Evolutionary conservation across 768 basidiomycete genomes (phyloP).

Genomic region (Collybiopsis luxurians): DNA sequence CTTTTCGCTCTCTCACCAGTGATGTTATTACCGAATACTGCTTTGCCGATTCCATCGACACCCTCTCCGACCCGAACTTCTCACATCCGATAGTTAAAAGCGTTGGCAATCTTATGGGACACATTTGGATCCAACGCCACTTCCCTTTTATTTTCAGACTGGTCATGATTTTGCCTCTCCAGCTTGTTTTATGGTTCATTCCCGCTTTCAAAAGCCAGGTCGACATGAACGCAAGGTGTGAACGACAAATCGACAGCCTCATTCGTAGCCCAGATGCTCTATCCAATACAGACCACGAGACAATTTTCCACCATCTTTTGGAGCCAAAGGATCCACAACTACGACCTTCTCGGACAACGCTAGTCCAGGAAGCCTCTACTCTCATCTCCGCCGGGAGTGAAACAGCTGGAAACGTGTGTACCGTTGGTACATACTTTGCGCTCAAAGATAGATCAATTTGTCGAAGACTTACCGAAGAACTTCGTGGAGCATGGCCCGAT

Average conservation of each 20-base stretch:
- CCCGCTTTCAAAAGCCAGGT: background rate
- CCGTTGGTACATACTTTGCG: slow-evolving; percentile 23
- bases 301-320: slow-evolving; percentile 6
- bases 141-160: background rate
- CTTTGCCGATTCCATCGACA: too few relatives aligned
- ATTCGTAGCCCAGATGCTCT: background rate
- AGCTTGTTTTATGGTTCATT: background rate
- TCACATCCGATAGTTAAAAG: slow-evolving; percentile 8
- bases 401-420: slow-evolving; percentile 26
- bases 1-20: too few relatives aligned
- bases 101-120: background rate
- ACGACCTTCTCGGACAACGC: background rate
- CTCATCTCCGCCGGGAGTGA: slow-evolving; percentile 17
- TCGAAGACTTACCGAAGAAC: slow-evolving; percentile 22
- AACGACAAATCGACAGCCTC: slow-evolving; percentile 2
- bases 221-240: background rate
- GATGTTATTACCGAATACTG: too few relatives aligned
- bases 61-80: background rate
- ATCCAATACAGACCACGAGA: slow-evolving; percentile 6
- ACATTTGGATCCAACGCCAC: slow-evolving; percentile 1
- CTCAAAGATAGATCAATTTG: slow-evolving; percentile 19
- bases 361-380: slow-evolving; percentile 1
- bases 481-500: slow-evolving; percentile 32
- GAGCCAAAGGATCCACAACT: background rate
- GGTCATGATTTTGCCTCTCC: background rate